Evolutionary conservation across 2,329 filamentous ascomycete genomes (phyloP).

Genomic region (Diaporthe citri): DNA sequence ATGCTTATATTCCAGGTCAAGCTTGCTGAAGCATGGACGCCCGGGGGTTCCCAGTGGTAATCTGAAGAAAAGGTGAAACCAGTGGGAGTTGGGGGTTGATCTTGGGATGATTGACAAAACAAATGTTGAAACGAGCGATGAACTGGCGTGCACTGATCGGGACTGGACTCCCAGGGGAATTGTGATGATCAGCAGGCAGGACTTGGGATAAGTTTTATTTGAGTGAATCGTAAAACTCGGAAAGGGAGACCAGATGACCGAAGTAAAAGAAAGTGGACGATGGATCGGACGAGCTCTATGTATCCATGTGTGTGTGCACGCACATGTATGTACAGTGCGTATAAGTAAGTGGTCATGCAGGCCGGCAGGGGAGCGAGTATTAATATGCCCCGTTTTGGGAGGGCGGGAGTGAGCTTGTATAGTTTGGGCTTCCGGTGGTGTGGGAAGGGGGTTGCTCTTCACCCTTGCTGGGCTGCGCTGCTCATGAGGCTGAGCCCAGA

Average conservation of each 20-base stretch:
- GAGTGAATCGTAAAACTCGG: conserved; percentile 28
- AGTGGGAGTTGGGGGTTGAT: conserved; percentile 25
- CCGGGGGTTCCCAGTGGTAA: conserved; percentile 5
- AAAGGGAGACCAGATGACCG: conserved; percentile 1
- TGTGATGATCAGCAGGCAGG: background rate
- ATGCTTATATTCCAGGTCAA: conserved; percentile 21
- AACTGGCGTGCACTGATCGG: conserved; percentile 22
- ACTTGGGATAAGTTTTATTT: conserved; percentile 14
- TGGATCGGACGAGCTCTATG: conserved; percentile 10
- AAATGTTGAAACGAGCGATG: conserved; percentile 30
- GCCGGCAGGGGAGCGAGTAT: conserved; percentile 11
- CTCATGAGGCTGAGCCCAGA: conserved; percentile 22
- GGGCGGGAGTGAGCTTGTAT: conserved; percentile 18
- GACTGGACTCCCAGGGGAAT: background rate
- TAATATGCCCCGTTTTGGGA: conserved; percentile 29
- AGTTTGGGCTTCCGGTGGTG: background rate
- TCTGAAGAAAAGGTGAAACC: conserved; percentile 19
- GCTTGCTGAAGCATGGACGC: conserved; percentile 16
- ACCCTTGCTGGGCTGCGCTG: background rate
- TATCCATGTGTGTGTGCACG: background rate
- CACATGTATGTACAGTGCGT: background rate
- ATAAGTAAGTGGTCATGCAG: conserved; percentile 3
- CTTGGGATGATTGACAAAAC: conserved; percentile 32
- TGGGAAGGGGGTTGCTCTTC: background rate
- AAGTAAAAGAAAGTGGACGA: background rate